Evolutionary conservation across 371 early-diverging fungal species (phyloP), one percentile per base, ranked within the genome.

Genomic region (Mortierella sp.): DNA sequence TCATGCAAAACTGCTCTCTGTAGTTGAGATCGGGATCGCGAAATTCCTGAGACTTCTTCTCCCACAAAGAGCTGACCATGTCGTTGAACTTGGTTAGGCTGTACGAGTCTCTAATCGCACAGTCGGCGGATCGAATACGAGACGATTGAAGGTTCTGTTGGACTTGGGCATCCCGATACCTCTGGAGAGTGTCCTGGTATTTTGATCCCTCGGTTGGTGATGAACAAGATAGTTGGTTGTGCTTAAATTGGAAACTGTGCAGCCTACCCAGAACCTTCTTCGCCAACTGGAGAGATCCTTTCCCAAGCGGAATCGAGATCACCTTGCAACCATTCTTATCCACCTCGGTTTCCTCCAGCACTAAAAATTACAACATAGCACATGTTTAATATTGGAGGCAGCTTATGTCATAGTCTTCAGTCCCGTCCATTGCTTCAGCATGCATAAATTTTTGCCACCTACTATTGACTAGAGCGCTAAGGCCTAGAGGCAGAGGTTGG

Each of bases 41-140:
- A 10, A 47, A 11, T 70, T 14, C 47, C 11, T 70, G 47, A 21
- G 34, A 14, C 63, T 63, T 63, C 70, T 47, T 47, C 8, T 70
- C 71, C 71, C 71, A 70, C 24, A 70, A 45, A 24, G 24, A 70
- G 26, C 44, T 26, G 14, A 70, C 45, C 47, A 70, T 70, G 14
- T 70, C 71, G 71, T 70, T 45, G 26, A 70, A 47, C 11, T 1
- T 70, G 1, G 14, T 47, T n/a, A 70, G 21, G 71, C 13, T 70
- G 47, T 70, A 70, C 71, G 47, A 70, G 47, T 70, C 71, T 45
- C 28, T 42, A 26, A 70, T 42, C 16, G 47, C 71, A 47, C 71
- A 70, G 71, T 70, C 71, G 24, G 71, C 71, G 45, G 47, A 45
- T 26, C 47, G 71, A 26, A 42, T 70, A 13, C 8, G 45, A 13